phyloP scores from a whole-genome alignment of 129 eudicot species.

The Kitagawia praeruptora region DNA sequence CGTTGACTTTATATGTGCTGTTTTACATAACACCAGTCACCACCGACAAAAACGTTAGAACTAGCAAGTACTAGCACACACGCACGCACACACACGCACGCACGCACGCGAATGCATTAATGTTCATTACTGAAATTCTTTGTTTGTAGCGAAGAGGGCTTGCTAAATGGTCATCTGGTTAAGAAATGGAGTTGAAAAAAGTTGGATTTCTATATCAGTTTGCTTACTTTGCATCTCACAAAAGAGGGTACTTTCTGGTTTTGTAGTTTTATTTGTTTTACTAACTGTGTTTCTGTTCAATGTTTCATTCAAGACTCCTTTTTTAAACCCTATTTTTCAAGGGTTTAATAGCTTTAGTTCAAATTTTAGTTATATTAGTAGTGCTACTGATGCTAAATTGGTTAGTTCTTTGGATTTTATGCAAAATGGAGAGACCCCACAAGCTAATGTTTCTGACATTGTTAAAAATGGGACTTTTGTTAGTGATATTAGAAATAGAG shows the following conservation, averaged over 20 bases:
- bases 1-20: background rate
- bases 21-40: background rate
- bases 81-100: background rate
- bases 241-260: slow-evolving; percentile 62
- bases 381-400: slow-evolving; percentile 17
- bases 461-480: slow-evolving; percentile 11
- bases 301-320: slow-evolving; percentile 45
- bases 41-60: background rate
- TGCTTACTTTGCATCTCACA: slow-evolving; percentile 28
- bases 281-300: slow-evolving; percentile 32
- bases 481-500: slow-evolving; percentile 14
- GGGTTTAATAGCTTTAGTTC: slow-evolving; percentile 28
- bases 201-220: slow-evolving; percentile 46
- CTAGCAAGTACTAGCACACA: background rate
- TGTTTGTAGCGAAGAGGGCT: background rate
- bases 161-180: slow-evolving; percentile 7
- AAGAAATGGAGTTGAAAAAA: slow-evolving; percentile 48
- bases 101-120: background rate
- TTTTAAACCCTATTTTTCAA: slow-evolving; percentile 35
- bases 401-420: slow-evolving; percentile 6
- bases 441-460: slow-evolving; percentile 16
- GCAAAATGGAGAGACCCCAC: slow-evolving; percentile 19
- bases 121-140: background rate
- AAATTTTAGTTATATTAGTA: slow-evolving; percentile 17
- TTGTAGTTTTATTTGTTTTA: slow-evolving; percentile 30